Evolutionary conservation across 139 green algal genomes (phyloP).

Genomic region (Pedinophyceae sp.): DNA sequence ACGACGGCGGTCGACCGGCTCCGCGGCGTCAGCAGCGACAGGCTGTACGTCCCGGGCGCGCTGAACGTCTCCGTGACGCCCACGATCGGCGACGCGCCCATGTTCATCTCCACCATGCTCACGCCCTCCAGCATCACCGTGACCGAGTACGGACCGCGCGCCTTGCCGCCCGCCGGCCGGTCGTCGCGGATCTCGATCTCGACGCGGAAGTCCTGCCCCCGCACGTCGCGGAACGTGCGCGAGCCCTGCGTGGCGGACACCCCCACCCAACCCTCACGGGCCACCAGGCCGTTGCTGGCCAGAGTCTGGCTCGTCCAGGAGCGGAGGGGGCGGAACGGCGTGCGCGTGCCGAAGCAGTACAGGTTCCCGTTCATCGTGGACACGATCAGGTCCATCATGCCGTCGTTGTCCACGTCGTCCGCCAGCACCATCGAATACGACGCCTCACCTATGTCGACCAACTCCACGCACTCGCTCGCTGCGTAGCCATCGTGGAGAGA

Average conservation of each 20-base stretch:
- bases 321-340: background rate
- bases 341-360: slow-evolving; percentile 59
- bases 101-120: slow-evolving; percentile 44
- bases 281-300: slow-evolving; percentile 40
- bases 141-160: slow-evolving; percentile 51
- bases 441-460: slow-evolving; percentile 80
- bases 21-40: too few relatives aligned
- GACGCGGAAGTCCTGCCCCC: slow-evolving; percentile 50
- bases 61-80: slow-evolving; percentile 48
- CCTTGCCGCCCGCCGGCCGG: background rate
- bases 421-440: slow-evolving; percentile 74
- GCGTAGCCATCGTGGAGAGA: slow-evolving; percentile 3
- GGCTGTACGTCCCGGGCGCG: slow-evolving; percentile 44
- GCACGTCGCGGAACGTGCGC: slow-evolving; percentile 48
- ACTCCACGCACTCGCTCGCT: slow-evolving; percentile 54
- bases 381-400: slow-evolving; percentile 68
- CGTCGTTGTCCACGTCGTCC: slow-evolving; percentile 74
- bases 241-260: slow-evolving; percentile 35
- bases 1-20: too few relatives aligned
- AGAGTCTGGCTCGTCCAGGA: slow-evolving; percentile 32
- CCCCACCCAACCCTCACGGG: slow-evolving; percentile 44
- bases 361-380: slow-evolving; percentile 91
- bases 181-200: slow-evolving; percentile 23
- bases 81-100: slow-evolving; percentile 52
- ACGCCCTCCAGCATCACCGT: slow-evolving; percentile 52